phyloP scores from a whole-genome alignment of 2,329 filamentous ascomycete genomes.

The Colletotrichum gloeosporioides region DNA sequence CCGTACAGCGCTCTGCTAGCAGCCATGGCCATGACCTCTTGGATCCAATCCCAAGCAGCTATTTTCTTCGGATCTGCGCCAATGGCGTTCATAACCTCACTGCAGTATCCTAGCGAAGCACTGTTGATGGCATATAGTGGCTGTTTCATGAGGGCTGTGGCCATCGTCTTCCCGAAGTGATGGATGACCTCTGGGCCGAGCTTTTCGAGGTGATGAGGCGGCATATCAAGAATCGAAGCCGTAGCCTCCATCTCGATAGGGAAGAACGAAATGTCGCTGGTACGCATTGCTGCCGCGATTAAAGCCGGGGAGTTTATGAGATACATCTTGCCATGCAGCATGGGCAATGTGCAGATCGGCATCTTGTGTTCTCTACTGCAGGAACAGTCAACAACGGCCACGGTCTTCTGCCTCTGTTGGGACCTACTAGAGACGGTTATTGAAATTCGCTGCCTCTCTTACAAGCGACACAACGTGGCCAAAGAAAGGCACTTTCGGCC shows the following conservation, averaged over 20 bases:
- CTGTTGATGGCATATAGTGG: slow-evolving; percentile 38
- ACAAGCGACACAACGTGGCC: slow-evolving; percentile 52
- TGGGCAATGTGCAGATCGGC: slow-evolving; percentile 49
- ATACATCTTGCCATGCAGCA: slow-evolving; percentile 49
- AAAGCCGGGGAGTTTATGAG: slow-evolving; percentile 46
- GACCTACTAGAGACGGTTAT: slow-evolving; percentile 40
- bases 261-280: slow-evolving; percentile 48
- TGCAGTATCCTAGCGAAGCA: slow-evolving; percentile 38
- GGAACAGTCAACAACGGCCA: background rate
- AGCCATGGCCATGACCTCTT: slow-evolving; percentile 40
- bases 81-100: slow-evolving; percentile 30
- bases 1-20: slow-evolving; percentile 46
- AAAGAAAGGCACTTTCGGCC: slow-evolving; percentile 45
- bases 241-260: slow-evolving; percentile 43
- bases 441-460: slow-evolving; percentile 39
- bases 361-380: slow-evolving; percentile 27
- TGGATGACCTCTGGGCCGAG: slow-evolving; percentile 32
- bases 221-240: slow-evolving; percentile 41
- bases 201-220: slow-evolving; percentile 26
- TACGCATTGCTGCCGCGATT: slow-evolving; percentile 44
- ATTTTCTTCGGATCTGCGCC: slow-evolving; percentile 27
- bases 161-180: slow-evolving; percentile 40
- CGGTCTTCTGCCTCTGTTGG: background rate
- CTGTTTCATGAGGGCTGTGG: slow-evolving; percentile 34
- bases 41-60: slow-evolving; percentile 43